Evolutionary conservation across 257 asterid genomes (phyloP).

Genomic region (Sherardia arvensis): DNA sequence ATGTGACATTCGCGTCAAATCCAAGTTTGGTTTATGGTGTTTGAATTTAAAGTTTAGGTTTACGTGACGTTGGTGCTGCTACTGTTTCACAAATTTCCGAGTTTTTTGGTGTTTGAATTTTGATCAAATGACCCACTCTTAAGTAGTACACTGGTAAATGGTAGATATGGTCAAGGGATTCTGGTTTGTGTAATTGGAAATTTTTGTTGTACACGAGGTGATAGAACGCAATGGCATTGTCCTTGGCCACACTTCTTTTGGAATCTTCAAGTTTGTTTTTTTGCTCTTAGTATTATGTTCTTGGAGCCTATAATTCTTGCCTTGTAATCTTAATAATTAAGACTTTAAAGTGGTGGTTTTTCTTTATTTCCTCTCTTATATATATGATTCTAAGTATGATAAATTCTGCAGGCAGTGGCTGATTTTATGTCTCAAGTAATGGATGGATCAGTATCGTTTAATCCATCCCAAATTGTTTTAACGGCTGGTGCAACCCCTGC

Average conservation of each 20-base stretch:
- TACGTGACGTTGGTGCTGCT: not conserved
- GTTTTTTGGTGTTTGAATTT: not conserved
- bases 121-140: not conserved
- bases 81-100: not conserved
- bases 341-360: not conserved
- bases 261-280: not conserved
- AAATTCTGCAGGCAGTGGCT: slow-evolving; percentile 40
- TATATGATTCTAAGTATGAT: slow-evolving; percentile 9
- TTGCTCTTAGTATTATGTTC: not conserved
- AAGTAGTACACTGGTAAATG: not conserved
- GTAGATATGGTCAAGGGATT: not conserved
- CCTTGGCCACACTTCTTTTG: not conserved
- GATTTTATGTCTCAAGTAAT: slow-evolving; percentile 48
- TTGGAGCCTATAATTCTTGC: not conserved
- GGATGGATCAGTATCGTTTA: slow-evolving; percentile 35
- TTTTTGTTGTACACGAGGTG: not conserved
- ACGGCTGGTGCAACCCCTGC: slow-evolving; percentile 55
- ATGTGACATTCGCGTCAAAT: not conserved
- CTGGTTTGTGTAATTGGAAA: not conserved
- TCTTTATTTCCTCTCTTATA: not conserved
- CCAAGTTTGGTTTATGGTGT: not conserved
- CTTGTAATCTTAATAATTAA: not conserved
- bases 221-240: not conserved
- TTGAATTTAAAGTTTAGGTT: not conserved
- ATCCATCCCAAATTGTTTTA: slow-evolving; percentile 40